phyloP scores from a whole-genome alignment of 176 grass and related monocot species.

The Carex littledalei region DNA sequence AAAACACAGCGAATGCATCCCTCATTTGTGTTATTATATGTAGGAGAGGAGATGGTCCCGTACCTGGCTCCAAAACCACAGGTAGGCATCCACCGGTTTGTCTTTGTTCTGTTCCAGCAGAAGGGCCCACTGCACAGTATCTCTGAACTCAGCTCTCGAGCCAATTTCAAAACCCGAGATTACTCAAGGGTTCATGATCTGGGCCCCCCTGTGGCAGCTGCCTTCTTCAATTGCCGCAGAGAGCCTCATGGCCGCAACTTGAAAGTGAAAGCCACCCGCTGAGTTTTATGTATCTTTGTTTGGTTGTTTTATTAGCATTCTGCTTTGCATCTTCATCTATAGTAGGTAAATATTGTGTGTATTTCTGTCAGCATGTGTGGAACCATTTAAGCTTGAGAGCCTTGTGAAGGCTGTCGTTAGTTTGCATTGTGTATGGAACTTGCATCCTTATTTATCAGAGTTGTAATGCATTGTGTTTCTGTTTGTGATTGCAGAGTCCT shows the following conservation, averaged over 20 bases:
- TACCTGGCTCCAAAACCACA: constrained; percentile 53
- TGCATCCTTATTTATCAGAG: background rate
- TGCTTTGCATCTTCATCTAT: constrained; percentile 1
- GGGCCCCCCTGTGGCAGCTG: constrained; percentile 32
- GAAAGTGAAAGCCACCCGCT: background rate
- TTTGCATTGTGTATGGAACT: background rate
- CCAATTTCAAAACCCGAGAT: constrained; percentile 28
- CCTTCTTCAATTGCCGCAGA: constrained; percentile 36
- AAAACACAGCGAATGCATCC: background rate
- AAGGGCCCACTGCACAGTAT: background rate
- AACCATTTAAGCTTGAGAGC: background rate
- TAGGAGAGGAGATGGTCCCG: constrained; percentile 59
- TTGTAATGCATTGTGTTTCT: background rate
- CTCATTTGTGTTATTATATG: background rate
- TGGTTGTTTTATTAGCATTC: background rate
- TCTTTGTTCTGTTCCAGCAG: constrained; percentile 67
- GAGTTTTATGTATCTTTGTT: background rate
- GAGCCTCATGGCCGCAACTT: constrained; percentile 1
- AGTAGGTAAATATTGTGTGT: background rate
- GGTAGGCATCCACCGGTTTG: constrained; percentile 84
- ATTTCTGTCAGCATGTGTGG: background rate
- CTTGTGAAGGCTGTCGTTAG: background rate
- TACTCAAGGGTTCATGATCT: constrained; percentile 32
- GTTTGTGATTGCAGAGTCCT: background rate
- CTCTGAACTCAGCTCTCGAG: background rate